Conservation (phyloP, 768 basidiomycete species). For the Podaxis pistillaris region DNA sequence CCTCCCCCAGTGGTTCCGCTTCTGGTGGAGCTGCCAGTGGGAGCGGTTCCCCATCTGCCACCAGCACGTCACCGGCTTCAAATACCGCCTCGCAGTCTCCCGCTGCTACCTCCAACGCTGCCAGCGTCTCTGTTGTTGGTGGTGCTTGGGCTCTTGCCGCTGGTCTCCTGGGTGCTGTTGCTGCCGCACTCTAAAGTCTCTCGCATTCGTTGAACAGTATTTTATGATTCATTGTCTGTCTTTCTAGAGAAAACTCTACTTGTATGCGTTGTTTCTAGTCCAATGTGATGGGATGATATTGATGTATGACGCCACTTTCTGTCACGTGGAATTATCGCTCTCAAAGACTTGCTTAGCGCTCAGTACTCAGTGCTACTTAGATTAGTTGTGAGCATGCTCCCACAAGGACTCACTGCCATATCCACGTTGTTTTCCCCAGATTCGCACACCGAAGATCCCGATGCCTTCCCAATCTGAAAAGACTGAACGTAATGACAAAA, state of each 20-base stretch:
- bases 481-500: neutral
- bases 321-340: no score
- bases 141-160: conserved; percentile 8
- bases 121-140: conserved; percentile 3
- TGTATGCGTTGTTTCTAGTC: neutral
- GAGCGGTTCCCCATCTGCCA: neutral
- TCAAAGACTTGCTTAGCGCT: no score
- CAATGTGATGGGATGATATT: neutral
- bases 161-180: neutral
- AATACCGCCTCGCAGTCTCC: conserved; percentile 2
- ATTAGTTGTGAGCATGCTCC: no score
- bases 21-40: neutral
- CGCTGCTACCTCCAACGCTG: conserved; percentile 7
- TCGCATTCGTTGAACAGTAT: neutral
- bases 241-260: neutral
- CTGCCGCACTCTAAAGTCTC: neutral
- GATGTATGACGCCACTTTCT: no score
- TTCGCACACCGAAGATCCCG: no score
- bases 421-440: no score
- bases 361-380: no score
- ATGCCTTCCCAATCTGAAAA: no score
- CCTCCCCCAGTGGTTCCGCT: conserved; percentile 9
- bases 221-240: neutral
- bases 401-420: no score
- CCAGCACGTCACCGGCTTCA: neutral